Base-by-base conservation (phyloP, 2,329 filamentous ascomycete genomes). In the Fusarium sp. region DNA sequence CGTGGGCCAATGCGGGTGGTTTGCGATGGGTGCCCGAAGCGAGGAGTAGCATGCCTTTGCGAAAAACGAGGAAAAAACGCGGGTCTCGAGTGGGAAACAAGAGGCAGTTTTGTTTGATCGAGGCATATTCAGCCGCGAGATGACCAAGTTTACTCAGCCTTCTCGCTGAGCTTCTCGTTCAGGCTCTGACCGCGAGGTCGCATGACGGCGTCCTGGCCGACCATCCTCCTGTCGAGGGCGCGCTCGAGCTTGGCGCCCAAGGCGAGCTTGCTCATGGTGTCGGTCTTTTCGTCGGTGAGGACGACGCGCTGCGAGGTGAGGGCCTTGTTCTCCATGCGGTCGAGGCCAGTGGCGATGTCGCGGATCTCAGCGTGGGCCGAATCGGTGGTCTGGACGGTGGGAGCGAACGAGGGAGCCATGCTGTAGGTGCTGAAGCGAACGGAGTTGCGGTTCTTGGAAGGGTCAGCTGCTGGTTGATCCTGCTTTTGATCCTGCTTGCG, bases 201-300 rank as follows among this genome's bases (percentile, higher is more conserved):
- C 88, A 97, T 95, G 82, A 94, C 92, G 75, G 95, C 95, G 79
- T 98, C 95, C 84, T 98, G 95, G 76, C 93, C 86, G 31, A 90
- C 93, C 95, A 98, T 97, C 79, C 95, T 91, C 75, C 95, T 89
- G 76, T 93, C 93, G 65, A 98, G 90, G 25, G 95, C 95, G 70
- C 95, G 91, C 82, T 98, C 95, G 45, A 98, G 90, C 86, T 98
- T 98, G 70, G 95, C 95, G 57, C 95, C 94, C 62, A 98, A 89
- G 40, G 95, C 95, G 68, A 97, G 89, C 86, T 97, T 97, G 86
- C 91, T 92, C 83, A 97, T 87, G 81, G 93, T 92, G 79, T 94
- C 93, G 22, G 89, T 91, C 88, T 97, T 97, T 83, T 96, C 91
- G 73, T 93, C 90, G 81, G 88, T 93, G 73, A 95, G 90, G 66